Evolutionary conservation across 2,329 filamentous ascomycete species (phyloP), one percentile per base, ranked within the genome.

Genomic region (Fusarium sp.): DNA sequence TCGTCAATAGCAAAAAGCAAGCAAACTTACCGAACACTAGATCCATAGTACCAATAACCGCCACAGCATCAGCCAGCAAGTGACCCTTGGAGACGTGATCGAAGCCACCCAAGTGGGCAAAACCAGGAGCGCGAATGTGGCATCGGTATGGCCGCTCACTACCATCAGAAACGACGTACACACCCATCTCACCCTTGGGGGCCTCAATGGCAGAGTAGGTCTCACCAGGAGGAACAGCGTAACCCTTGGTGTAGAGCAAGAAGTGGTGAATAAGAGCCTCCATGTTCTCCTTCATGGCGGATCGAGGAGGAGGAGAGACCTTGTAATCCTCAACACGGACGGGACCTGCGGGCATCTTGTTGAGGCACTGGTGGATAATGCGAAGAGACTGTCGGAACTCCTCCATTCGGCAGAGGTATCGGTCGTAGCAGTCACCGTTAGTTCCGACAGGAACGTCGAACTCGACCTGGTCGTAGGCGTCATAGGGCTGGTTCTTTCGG

Each of bases 271-370:
- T 99, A 46, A 99, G 90, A 42, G 96, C 95, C 86, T 99, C 96
- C 97, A 99, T 99, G 87, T 99, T 99, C 90, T 99, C 96, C 90
- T 99, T 99, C 96, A 99, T 99, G 79, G 96, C 96, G 47, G 94
- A 88, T 80, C 96, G 92, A n/a, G 96, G 97, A 70, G 96, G 96
- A 27, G 96, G 96, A 5, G 94, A 93, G 79, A 99, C 90, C 90
- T 99, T 99, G 91, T 98, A 99, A 84, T 99, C 96, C 85, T 99
- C 96, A 45, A 98, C 94, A 76, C 95, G 93, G 80, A 98, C 90
- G 57, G 96, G 96, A 33, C 96, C 96, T 53, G 93, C 89, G 53
- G 97, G 95, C 94, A 99, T 99, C 87, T 99, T 94, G 89, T 99
- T 98, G 77, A 99, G 86, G 84, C 97, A 99, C 85, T 99, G 97